Evolutionary conservation across 805 yeast species (phyloP), one percentile per base, ranked within the genome.

Genomic region (Candida namnaoensis): DNA sequence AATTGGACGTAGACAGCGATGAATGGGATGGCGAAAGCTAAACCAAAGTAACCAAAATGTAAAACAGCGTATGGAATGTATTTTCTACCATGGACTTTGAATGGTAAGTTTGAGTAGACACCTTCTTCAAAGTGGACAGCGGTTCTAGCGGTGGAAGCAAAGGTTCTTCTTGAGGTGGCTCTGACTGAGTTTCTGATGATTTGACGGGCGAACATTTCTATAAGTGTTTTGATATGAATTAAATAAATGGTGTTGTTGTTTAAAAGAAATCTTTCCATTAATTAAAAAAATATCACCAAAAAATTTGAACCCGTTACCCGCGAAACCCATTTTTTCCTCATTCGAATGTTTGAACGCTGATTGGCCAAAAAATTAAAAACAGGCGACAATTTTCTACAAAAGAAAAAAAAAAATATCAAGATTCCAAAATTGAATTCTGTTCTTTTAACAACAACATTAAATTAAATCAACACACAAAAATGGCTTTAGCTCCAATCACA

Each of bases 31-130:
- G 78, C 75, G 48, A 80, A 72, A 46, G 88, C 91, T 36, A 78
- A 58, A 62, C 83, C 78, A 51, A 82, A 72, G 69, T 79, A 82
- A 41, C 88, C 78, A 74, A 85, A 82, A 73, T 83, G 95, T 51
- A 82, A 74, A 41, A 88, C 69, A 52, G 80, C 86, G 64, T 76
- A 88, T 52, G 97, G 98, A 51, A 91, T 75, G n/a, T 11, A 30
- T 71, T 80, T 84, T 76, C 95, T 88, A 78, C 81, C 74, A 76
- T 88, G 88, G 49, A 91, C 95, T 75, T 79, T 79, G 80, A 91
- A 93, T 51, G 99, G 99, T 49, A 91, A 61, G 78, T 93, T 91
- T 58, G 83, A 72, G 81, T 93, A 93, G 38, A 82, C 80, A 59
- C 97, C 97, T 58, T 77, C 83, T 56, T 79, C 78, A 60, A 74